Evolutionary conservation across 208 protist genomes (phyloP), one percentile per base, ranked within the genome.

Genomic region (Strigomonas culicis): DNA sequence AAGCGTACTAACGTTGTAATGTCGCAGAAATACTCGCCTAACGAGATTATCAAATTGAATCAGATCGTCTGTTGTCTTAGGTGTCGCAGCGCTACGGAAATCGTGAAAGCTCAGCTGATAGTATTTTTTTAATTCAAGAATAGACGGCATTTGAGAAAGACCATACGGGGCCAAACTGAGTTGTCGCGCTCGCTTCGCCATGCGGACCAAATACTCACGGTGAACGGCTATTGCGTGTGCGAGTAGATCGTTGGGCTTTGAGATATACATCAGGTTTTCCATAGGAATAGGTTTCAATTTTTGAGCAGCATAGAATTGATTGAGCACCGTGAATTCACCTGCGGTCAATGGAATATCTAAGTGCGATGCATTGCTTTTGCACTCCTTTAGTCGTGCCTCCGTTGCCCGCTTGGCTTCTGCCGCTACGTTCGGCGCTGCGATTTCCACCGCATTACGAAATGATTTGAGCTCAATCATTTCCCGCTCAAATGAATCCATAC

Each of bases 71-170:
- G 44, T 58, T 24, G 75, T 50, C 27, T 61, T 62, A 19, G 84
- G 78, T 4, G 70, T 32, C 19, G 70, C 68, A 10, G 63, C 80
- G 68, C 58, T 82, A 1, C 77, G 77, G 21, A 92, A 74, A 52
- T 88, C 85, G 56, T 88, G 82, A 60, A 92, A 92, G 59, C 73
- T 88, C 81, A 81, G 88, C 66, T 92, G 77, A 63, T 92, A 92
- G 27, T 61, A 80, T 34, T 74, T 69, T 43, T 82, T 82, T 70
- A 92, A 59, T 36, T 83, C 73, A 53, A 86, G 77, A 13, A 92
- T 83, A 24, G 74, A 77, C 32, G 74, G 77, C 85, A 92, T 92
- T 36, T 85, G 81, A 19, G 82, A 86, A 10, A 92, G 71, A 0
- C 85, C 85, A 60, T 87, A 78, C 0, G 81, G 77, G 17, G 85